Evolutionary conservation across 441 rosid genomes (phyloP).

Genomic region (Mallotus repandus): DNA sequence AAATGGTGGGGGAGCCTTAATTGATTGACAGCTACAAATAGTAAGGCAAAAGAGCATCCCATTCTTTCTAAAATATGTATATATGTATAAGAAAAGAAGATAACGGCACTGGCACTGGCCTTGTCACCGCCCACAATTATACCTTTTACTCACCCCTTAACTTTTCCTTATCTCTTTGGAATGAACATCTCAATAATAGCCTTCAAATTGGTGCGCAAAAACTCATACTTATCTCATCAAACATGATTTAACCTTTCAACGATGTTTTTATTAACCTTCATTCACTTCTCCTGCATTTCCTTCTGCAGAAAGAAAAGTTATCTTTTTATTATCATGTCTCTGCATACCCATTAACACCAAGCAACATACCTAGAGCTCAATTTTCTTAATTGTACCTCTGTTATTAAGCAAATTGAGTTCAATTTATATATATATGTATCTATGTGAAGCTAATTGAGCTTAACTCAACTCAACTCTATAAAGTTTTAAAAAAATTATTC

Average conservation of each 20-base stretch:
- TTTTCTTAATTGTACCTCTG: too few relatives aligned
- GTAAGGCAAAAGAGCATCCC: slow-evolving; percentile 29
- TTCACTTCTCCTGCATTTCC: background rate
- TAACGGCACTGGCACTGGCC: slow-evolving; percentile 17
- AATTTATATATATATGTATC: too few relatives aligned
- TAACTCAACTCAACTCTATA: too few relatives aligned
- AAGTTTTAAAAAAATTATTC: too few relatives aligned
- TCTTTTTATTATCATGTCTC: too few relatives aligned
- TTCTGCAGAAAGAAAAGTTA: background rate
- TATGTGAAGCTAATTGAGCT: too few relatives aligned
- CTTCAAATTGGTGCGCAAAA: slow-evolving; percentile 29
- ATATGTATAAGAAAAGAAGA: slow-evolving; percentile 6
- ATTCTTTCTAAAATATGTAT: slow-evolving; percentile 11
- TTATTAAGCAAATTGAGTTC: too few relatives aligned
- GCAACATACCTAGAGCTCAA: too few relatives aligned
- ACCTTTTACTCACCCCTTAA: background rate
- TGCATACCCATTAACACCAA: too few relatives aligned
- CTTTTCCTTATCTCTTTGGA: slow-evolving; percentile 38
- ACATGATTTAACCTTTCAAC: background rate
- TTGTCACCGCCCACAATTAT: slow-evolving; percentile 17
- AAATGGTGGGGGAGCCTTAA: slow-evolving; percentile 24
- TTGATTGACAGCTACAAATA: slow-evolving; percentile 34
- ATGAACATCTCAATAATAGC: slow-evolving; percentile 20
- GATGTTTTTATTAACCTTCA: background rate
- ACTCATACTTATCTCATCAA: slow-evolving; percentile 20